These are phyloP conservation scores for Penicillium egyptiacum DNA, from an alignment of 495 filamentous ascomycete species.

Conservation along the genomic window DNA sequence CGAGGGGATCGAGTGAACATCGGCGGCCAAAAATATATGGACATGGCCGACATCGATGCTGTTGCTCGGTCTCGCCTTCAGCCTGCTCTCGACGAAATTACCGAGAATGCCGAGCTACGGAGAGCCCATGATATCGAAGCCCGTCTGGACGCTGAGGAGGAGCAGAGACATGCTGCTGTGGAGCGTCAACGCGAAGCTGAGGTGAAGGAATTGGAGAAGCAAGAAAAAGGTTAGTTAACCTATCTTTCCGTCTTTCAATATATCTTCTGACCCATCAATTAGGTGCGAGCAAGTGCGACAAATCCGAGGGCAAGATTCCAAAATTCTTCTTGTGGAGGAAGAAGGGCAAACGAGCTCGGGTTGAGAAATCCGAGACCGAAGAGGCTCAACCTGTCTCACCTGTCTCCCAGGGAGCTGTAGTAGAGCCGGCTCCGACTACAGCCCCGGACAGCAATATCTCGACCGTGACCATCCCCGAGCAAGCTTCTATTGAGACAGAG, in stretches of 20 bases:
- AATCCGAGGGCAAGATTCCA: constrained; percentile 24
- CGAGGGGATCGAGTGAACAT: constrained; percentile 70
- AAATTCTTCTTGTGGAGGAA: constrained; percentile 34
- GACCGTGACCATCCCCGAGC: neutral
- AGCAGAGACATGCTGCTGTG: constrained; percentile 41
- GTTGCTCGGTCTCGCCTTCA: constrained; percentile 80
- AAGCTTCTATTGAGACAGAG: neutral
- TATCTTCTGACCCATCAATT: constrained; percentile 42
- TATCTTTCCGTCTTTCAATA: neutral
- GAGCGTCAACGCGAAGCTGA: constrained; percentile 59
- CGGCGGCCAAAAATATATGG: constrained; percentile 76
- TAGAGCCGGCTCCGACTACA: constrained; percentile 11
- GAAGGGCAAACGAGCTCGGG: constrained; percentile 27
- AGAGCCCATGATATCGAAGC: constrained; percentile 58
- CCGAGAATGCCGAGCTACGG: constrained; percentile 68
- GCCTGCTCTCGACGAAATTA: constrained; percentile 89
- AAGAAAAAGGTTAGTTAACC: constrained; percentile 46
- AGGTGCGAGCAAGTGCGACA: constrained; percentile 47
- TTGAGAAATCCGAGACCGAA: constrained; percentile 16
- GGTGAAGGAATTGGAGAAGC: constrained; percentile 50
- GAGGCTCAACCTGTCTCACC: constrained; percentile 10
- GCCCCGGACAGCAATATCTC: constrained; percentile 7
- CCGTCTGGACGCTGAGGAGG: constrained; percentile 54
- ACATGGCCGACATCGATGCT: constrained; percentile 74
- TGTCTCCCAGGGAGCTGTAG: constrained; percentile 6